Evolutionary conservation across 768 basidiomycete genomes (phyloP).

Genomic region (Calocybe indica): DNA sequence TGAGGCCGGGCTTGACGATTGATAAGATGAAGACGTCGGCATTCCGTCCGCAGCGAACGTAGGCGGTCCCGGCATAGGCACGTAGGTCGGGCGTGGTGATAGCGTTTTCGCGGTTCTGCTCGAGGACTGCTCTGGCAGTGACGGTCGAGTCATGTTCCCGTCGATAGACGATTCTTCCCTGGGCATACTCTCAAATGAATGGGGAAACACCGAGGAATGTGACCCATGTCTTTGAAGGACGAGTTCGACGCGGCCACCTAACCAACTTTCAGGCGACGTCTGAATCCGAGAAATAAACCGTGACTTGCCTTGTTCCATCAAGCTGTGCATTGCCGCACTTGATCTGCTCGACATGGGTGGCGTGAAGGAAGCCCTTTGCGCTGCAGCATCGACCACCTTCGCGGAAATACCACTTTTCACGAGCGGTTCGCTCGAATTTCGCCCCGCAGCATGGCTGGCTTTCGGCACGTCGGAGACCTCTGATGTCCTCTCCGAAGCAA

Average conservation of each 20-base stretch:
- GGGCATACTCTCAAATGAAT: background rate
- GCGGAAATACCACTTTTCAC: conserved; percentile 17
- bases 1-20: conserved; percentile 18
- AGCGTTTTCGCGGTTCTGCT: background rate
- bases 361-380: conserved; percentile 19
- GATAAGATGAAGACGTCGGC: conserved; percentile 15
- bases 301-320: conserved; percentile 57
- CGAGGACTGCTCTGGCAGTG: conserved; percentile 2
- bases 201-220: conserved; percentile 5
- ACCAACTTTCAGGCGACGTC: background rate
- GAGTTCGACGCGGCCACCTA: conserved; percentile 56
- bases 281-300: background rate
- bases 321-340: conserved; percentile 49
- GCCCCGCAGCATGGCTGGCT: conserved; percentile 12
- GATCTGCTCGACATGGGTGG: conserved; percentile 22
- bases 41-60: conserved; percentile 23
- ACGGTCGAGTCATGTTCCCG: background rate
- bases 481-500: conserved; percentile 12
- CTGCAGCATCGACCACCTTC: conserved; percentile 24
- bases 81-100: conserved; percentile 27
- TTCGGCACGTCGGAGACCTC: conserved; percentile 16
- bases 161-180: background rate
- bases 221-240: conserved; percentile 35
- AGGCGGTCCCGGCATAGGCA: conserved; percentile 28
- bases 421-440: conserved; percentile 9